Evolutionary conservation across 371 early-diverging fungal species (phyloP).

Genomic region (Rhizopus arrhizus): DNA sequence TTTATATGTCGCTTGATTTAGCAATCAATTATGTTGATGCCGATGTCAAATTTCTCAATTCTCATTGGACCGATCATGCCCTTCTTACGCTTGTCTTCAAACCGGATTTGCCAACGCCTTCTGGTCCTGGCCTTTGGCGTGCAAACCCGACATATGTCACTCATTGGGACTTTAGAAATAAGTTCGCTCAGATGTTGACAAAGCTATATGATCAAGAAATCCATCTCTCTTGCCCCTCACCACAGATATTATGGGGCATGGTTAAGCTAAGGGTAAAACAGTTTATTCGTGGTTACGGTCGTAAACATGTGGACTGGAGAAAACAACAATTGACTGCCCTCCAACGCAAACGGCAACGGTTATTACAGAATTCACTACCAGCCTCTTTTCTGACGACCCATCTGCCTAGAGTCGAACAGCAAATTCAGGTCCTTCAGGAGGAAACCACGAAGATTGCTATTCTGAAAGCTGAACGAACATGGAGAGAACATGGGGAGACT

Average conservation of each 20-base stretch:
- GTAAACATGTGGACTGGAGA: not conserved
- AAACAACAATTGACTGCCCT: not conserved
- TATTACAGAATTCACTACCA: not conserved
- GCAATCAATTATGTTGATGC: not conserved
- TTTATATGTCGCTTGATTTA: not conserved
- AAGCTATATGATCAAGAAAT: not conserved
- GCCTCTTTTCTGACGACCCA: not conserved
- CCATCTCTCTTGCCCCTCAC: not conserved
- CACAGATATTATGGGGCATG: not conserved
- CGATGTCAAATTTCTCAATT: not conserved
- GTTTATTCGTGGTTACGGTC: not conserved
- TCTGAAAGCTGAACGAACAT: not conserved
- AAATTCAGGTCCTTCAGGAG: conserved; percentile 1
- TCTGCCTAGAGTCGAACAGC: not conserved
- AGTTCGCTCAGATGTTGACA: not conserved
- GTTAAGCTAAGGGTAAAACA: not conserved
- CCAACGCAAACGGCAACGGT: conserved; percentile 2
- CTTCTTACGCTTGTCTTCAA: not conserved
- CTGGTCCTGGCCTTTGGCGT: conserved; percentile 8
- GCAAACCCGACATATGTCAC: conserved; percentile 1
- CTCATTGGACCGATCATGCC: conserved; percentile 14
- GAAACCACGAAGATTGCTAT: not conserved
- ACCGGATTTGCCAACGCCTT: not conserved
- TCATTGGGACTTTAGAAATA: not conserved
- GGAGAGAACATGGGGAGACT: conserved; percentile 11